These are phyloP conservation scores for Gossypium longicalyx DNA, from an alignment of 345 rosid genomes.

Conservation along the genomic window DNA sequence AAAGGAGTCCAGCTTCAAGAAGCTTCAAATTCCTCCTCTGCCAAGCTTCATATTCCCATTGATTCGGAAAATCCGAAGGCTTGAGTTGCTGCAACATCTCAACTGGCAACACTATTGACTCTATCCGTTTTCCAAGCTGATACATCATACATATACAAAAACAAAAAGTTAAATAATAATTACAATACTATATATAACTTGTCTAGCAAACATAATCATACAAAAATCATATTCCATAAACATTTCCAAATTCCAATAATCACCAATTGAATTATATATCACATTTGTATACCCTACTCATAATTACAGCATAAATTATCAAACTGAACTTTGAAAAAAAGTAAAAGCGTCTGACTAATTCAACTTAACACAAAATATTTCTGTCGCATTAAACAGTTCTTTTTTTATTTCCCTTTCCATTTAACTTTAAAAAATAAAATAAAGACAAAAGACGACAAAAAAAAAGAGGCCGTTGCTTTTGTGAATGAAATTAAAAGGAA, in stretches of 20 bases:
- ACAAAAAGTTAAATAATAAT: neutral
- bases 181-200: too few species aligned
- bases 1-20: conserved; percentile 83
- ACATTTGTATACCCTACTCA: neutral
- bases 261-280: neutral
- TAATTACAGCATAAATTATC: neutral
- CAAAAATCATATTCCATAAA: too few species aligned
- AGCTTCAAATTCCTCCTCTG: conserved; percentile 75
- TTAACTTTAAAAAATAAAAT: neutral
- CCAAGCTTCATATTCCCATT: conserved; percentile 73
- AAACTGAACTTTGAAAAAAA: neutral
- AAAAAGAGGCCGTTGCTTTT: neutral
- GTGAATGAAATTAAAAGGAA: neutral
- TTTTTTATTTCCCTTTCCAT: too few species aligned
- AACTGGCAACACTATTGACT: conserved; percentile 74
- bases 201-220: too few species aligned
- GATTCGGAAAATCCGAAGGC: conserved; percentile 64
- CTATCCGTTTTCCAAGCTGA: conserved; percentile 86
- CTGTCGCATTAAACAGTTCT: too few species aligned
- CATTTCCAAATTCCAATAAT: neutral
- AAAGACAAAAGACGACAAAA: neutral
- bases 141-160: conserved; percentile 17
- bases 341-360: too few species aligned
- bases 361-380: too few species aligned
- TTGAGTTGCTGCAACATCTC: conserved; percentile 88